A percentile compares a stretch with the other conserved stretches of the same genome.
Evolutionary conservation across 495 filamentous ascomycete species (phyloP).

Genomic region (Penicillium flavigenum): DNA sequence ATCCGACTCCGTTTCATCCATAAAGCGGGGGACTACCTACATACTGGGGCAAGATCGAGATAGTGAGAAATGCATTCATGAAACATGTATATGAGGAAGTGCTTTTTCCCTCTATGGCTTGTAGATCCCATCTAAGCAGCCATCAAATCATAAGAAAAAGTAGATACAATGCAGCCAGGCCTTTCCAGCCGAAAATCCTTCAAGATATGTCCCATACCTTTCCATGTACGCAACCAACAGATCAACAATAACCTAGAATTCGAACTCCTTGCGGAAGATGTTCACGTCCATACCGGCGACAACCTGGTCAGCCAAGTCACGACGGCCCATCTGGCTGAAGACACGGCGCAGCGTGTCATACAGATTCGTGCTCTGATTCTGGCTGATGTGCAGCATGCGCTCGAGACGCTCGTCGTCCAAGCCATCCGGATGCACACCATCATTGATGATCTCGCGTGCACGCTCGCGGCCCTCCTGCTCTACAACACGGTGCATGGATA

Average conservation of each 20-base stretch:
- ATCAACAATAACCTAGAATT: conserved; percentile 51
- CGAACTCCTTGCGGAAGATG: conserved; percentile 78
- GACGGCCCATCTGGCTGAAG: conserved; percentile 88
- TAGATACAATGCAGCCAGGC: conserved; percentile 22
- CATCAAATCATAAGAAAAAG: conserved; percentile 4
- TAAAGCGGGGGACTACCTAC: neutral
- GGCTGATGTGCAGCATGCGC: conserved; percentile 67
- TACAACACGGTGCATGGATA: conserved; percentile 95
- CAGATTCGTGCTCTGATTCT: conserved; percentile 95
- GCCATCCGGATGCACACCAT: conserved; percentile 47
- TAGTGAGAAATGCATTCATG: neutral
- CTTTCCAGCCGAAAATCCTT: conserved; percentile 12
- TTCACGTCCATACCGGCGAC: conserved; percentile 88
- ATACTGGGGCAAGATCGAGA: neutral
- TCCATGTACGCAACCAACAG: neutral
- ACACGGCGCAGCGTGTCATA: conserved; percentile 91
- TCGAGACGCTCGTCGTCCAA: conserved; percentile 70
- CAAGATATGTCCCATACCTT: conserved; percentile 5
- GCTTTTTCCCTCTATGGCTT: neutral
- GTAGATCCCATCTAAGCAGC: conserved; percentile 6
- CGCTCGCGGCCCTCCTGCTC: conserved; percentile 81
- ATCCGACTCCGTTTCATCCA: conserved; percentile 20
- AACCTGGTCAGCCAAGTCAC: conserved; percentile 85
- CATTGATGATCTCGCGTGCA: conserved; percentile 76
- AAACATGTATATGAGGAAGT: conserved; percentile 4